Base-by-base conservation (phyloP, 2,329 filamentous ascomycete genomes). In the Clonostachys solani region DNA sequence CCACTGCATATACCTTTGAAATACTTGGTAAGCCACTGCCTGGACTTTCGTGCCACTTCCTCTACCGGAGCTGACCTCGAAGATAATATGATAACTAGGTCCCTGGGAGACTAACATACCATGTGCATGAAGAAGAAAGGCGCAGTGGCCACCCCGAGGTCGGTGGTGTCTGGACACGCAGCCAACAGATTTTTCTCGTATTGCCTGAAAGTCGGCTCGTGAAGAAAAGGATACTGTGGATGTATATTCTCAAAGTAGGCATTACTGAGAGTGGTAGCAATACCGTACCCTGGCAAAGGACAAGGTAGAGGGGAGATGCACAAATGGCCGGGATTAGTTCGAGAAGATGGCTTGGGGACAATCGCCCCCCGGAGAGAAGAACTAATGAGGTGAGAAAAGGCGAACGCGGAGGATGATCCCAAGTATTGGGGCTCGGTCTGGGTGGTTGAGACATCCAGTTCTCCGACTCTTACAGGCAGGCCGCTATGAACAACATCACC, bases 341-440 rank as follows among this genome's bases (percentile, higher is more conserved):
- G 12, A 12, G 10, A 17, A 18, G 40, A 12, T 12, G 17, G 12
- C 40, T 42, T 42, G n/a, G n/a, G n/a, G n/a, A n/a, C n/a, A n/a
- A 42, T 42, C 12, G 17, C 17, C 10, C 40, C 12, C 17, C 40
- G 40, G 12, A 42, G 13, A 9, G 40, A 51, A 1, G 43, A 18
- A 42, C 49, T 37, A 6, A 61, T 52, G 13, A 61, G 33, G 15
- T 52, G 52, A 10, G 58, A 55, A 33, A 62, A 61, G 4, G 59
- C 53, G 45, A 61, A 60, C 12, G 52, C 50, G 2, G 60, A 62
- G 5, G 58, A 61, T 3, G 59, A 48, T 2, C 59, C 59, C 16
- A 62, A 41, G 43, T 60, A 62, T 5, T 59, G 53, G 3, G 60
- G 59, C 37, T 60, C 58, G 4, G 49, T 48, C 12, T 43, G 40